These are phyloP conservation scores for Colletotrichum brevisporum DNA, from an alignment of 2,329 filamentous ascomycete genomes.

Conservation along the genomic window DNA sequence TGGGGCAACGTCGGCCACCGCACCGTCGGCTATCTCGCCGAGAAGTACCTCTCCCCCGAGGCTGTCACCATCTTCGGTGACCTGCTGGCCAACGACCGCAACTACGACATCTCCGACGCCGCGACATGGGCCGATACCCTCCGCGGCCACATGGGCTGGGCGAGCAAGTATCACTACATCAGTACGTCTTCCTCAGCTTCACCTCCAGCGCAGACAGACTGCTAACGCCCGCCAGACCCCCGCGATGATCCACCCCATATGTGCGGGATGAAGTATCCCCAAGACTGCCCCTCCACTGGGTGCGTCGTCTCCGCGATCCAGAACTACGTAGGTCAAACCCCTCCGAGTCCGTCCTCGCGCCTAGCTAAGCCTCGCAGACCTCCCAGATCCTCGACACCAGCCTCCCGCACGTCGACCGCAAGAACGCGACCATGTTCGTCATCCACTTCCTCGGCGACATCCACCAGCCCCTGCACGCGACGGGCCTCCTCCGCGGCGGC, in stretches of 20 bases:
- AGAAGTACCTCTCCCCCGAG: slow-evolving; percentile 38
- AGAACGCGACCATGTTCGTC: slow-evolving; percentile 42
- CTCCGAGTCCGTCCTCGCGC: too few species aligned
- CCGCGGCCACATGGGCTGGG: slow-evolving; percentile 39
- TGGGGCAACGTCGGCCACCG: slow-evolving; percentile 41
- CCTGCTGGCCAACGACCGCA: slow-evolving; percentile 39
- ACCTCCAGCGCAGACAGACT: neutral
- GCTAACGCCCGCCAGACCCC: slow-evolving; percentile 21
- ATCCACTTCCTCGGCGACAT: slow-evolving; percentile 43
- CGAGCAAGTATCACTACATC: slow-evolving; percentile 42
- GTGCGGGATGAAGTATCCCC: slow-evolving; percentile 40
- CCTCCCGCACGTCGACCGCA: slow-evolving; percentile 47
- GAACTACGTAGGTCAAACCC: slow-evolving; percentile 29
- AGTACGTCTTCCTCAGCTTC: slow-evolving; percentile 4
- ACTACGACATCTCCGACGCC: slow-evolving; percentile 41
- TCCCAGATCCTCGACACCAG: slow-evolving; percentile 37
- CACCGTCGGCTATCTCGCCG: slow-evolving; percentile 41
- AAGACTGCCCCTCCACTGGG: slow-evolving; percentile 39
- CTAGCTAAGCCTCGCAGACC: slow-evolving; percentile 17
- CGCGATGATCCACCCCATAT: slow-evolving; percentile 38
- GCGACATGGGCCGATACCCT: slow-evolving; percentile 41
- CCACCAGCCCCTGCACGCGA: slow-evolving; percentile 41
- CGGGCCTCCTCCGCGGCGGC: slow-evolving; percentile 40
- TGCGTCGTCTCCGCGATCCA: slow-evolving; percentile 41
- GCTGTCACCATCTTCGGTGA: slow-evolving; percentile 35